A percentile compares a stretch with the other conserved stretches of the same genome.
Conservation (phyloP, 2,329 filamentous ascomycete species). For the Verticillium tricorpus region DNA sequence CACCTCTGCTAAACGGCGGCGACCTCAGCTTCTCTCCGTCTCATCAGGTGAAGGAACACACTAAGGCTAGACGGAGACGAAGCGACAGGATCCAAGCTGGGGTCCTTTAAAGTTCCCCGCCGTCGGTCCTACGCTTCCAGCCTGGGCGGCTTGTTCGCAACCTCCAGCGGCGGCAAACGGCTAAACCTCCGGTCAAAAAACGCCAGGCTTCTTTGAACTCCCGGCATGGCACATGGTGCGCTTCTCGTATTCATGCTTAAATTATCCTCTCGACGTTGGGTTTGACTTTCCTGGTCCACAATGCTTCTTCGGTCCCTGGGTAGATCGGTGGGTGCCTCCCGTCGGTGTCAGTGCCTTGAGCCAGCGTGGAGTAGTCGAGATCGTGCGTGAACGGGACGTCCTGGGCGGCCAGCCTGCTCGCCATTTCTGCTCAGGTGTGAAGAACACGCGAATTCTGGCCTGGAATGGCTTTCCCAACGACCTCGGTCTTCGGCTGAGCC, state of each 20-base stretch:
- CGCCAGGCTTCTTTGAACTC: neutral
- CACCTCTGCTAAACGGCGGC: too few species aligned
- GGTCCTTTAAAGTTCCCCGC: too few species aligned
- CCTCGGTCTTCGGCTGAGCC: neutral
- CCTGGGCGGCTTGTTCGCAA: neutral
- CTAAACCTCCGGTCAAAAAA: neutral
- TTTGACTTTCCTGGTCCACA: neutral
- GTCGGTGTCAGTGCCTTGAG: neutral
- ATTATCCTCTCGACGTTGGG: neutral
- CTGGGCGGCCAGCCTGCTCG: too few species aligned
- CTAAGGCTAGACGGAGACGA: too few species aligned
- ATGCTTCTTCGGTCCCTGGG: neutral
- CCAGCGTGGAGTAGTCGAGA: neutral
- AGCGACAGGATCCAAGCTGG: too few species aligned
- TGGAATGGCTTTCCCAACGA: neutral
- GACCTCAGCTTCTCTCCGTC: too few species aligned
- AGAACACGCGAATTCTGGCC: neutral
- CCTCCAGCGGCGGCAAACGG: neutral
- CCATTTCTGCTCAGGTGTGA: neutral
- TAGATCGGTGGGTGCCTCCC: neutral
- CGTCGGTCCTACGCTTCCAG: too few species aligned
- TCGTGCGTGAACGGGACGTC: too few species aligned
- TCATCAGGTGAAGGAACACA: too few species aligned
- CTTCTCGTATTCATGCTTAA: neutral
- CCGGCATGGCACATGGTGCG: neutral